These are phyloP conservation scores for Epithele typhae DNA, from an alignment of 768 basidiomycete genomes.

Conservation along the genomic window DNA sequence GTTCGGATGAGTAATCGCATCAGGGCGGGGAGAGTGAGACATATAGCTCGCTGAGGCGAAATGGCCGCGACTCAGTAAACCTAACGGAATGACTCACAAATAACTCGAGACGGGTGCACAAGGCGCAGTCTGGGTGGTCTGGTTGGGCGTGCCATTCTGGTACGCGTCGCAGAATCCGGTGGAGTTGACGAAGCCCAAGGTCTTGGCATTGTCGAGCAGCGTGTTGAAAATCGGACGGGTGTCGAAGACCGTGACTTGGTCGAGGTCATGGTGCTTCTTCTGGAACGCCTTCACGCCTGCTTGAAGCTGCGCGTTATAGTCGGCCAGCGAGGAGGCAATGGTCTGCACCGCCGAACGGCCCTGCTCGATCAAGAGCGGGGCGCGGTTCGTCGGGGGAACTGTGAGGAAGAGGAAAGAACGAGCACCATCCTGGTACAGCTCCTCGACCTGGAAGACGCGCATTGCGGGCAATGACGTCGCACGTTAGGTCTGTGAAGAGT, in stretches of 20 bases:
- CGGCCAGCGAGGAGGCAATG: conserved; percentile 34
- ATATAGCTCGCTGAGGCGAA: no score
- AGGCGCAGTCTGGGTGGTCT: conserved; percentile 49
- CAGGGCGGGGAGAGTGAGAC: neutral
- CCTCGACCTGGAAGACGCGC: conserved; percentile 37
- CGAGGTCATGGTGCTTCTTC: conserved; percentile 36
- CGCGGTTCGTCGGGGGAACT: conserved; percentile 36
- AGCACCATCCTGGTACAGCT: conserved; percentile 40
- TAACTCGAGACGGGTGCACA: conserved; percentile 64
- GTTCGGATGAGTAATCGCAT: neutral
- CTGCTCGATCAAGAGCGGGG: conserved; percentile 36
- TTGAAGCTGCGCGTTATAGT: conserved; percentile 48
- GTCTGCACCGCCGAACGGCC: conserved; percentile 24
- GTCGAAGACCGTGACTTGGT: conserved; percentile 47
- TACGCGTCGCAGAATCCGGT: conserved; percentile 60
- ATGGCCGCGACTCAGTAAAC: no score
- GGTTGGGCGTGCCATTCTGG: conserved; percentile 48
- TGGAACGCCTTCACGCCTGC: conserved; percentile 37
- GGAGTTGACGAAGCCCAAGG: conserved; percentile 53
- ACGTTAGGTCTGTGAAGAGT: neutral
- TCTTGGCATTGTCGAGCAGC: conserved; percentile 46
- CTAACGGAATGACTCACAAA: conserved; percentile 58
- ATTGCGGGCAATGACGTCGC: neutral
- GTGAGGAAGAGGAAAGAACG: conserved; percentile 34
- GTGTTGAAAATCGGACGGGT: conserved; percentile 56